Evolutionary conservation across 306 rosid species (phyloP), one percentile per base, ranked within the genome.

Genomic region (Medicago arabica): DNA sequence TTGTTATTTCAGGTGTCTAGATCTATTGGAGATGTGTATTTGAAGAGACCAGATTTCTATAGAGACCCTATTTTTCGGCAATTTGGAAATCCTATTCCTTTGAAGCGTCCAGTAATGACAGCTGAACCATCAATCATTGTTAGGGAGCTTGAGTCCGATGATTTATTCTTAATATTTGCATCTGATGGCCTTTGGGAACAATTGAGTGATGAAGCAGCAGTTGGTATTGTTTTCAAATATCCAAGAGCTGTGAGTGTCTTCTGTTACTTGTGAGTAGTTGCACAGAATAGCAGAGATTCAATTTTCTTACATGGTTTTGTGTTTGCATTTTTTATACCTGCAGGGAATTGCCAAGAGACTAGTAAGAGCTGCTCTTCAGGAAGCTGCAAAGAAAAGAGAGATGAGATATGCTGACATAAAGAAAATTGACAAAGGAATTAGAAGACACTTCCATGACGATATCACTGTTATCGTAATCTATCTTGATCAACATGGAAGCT

Each of bases 151-250:
- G 86, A 80, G 38, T 82, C 97, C 4, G 90, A 90, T 75, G 99
- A 95, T 81, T 75, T 87, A 62, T 95, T 95, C 89, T 83, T 95
- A 77, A 92, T 95, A 78, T 95, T 95, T 77, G 97, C 99, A 77
- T 95, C 99, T 9, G 99, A 95, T 77, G 99, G 99, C 77, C 97
- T 95, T 21, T 95, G 99, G 99, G 99, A 95, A 84, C 99, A 92
- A 79, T 76, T 95, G 69, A 95, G 87, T 28, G 99, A 95, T 67
- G 90, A 92, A 40, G 86, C 83, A 46, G 99, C 97, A 6, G 99
- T 95, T 41, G 89, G 92, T 58, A 90, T 95, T 41, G 99, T 95
- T 67, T 89, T 75, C 80, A 95, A 87, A 76, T 83, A 84, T 82
- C 97, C 99, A 14, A 89, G 97, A 87, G 92, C 93, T 8, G 99